These are phyloP conservation scores for Amyloporia xantha DNA, from an alignment of 768 basidiomycete genomes.

Conservation along the genomic window DNA sequence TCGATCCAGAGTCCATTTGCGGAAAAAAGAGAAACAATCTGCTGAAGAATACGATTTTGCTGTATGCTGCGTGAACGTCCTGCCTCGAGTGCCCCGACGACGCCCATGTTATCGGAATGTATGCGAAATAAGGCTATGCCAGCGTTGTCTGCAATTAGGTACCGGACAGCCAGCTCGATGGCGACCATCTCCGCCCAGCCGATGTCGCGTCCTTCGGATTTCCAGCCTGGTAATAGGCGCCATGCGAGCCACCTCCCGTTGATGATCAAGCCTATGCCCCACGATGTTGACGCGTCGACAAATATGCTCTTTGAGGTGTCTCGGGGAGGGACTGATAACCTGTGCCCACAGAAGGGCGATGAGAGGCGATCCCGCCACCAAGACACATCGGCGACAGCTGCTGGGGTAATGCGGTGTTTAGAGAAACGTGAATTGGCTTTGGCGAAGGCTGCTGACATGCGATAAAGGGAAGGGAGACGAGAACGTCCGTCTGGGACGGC, in stretches of 20 bases:
- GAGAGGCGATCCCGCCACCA: too few relatives aligned
- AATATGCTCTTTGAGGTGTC: constrained; percentile 14
- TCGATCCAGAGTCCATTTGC: too few relatives aligned
- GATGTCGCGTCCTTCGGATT: background rate
- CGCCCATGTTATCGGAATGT: background rate
- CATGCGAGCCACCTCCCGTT: background rate
- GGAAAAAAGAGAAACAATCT: too few relatives aligned
- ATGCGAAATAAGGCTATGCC: background rate
- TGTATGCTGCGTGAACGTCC: too few relatives aligned
- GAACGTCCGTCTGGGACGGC: too few relatives aligned
- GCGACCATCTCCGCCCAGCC: constrained; percentile 1
- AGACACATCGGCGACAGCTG: too few relatives aligned
- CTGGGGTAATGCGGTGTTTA: too few relatives aligned
- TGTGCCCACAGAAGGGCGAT: too few relatives aligned
- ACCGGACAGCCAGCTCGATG: background rate
- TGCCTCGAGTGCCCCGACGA: background rate
- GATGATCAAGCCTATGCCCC: background rate
- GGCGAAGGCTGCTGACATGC: too few relatives aligned
- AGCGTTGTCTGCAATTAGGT: background rate
- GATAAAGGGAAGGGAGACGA: too few relatives aligned
- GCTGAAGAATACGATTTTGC: too few relatives aligned
- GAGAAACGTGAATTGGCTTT: too few relatives aligned
- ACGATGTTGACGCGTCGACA: background rate
- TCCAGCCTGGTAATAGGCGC: background rate
- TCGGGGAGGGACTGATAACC: constrained; percentile 24